Evolutionary conservation across 148 eudicot genomes (phyloP), one percentile per base, ranked within the genome.

Genomic region (Chenopodium album): DNA sequence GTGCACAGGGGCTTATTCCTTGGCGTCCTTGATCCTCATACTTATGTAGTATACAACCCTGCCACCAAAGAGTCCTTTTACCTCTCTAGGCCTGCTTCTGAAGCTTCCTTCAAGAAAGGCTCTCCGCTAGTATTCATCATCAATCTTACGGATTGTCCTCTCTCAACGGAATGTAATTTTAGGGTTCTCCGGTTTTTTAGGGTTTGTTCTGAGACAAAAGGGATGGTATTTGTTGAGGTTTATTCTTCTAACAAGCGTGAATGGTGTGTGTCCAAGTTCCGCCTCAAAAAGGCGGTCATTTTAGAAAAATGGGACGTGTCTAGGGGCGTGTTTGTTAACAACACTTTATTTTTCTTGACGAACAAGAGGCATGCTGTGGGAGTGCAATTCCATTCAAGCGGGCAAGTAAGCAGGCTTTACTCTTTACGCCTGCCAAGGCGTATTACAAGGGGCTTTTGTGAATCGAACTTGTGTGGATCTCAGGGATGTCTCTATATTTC

Each of bases 161-260:
- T 34, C 37, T 2, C 37, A 34, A 34, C 6, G 37, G 37, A 34
- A 34, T 34, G 37, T 34, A 34, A 34, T 34, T 34, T 34, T 34
- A 34, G 37, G 37, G 37, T 34, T 34, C 37, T 34, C 37, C 4
- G 37, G 37, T 34, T 34, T 34, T 34, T 34, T 34, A 34, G 37
- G 37, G 37, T 34, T 34, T 34, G 37, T 34, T 34, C 37, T 34
- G 37, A 34, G 37, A 34, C 37, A 34, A 34, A 34, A 34, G 37
- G 37, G 37, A 34, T 34, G 37, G 37, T 34, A 34, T 41, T 71
- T 9, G 50, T 41, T 71, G 75, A 71, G 75, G 52, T 71, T 29
- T 71, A 71, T 41, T 71, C n/a, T 71, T 71, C 75, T 71, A 46
- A 71, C 75, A 41, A 71, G 52, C 26, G 17, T 20, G 75, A 71